Evolutionary conservation across 495 filamentous ascomycete genomes (phyloP).

Genomic region (Thermochaetoides thermophila): DNA sequence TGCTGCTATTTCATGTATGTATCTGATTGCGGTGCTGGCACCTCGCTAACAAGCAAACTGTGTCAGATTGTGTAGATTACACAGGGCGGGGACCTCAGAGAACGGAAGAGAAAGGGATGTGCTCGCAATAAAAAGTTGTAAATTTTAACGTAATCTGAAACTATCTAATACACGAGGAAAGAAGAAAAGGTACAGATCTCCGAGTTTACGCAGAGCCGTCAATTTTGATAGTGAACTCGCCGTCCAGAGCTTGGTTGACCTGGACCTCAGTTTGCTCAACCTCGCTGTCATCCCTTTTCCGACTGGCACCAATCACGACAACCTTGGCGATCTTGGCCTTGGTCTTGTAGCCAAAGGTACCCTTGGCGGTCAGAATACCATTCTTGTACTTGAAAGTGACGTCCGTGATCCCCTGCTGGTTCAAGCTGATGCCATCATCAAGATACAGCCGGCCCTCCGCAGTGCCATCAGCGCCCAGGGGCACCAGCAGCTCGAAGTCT

Average conservation of each 20-base stretch:
- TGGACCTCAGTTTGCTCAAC: constrained; percentile 1
- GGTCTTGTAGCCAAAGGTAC: constrained; percentile 36
- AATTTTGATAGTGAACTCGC: constrained; percentile 4
- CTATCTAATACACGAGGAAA: too few species aligned
- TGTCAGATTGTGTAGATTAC: too few species aligned
- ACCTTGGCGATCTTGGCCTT: constrained; percentile 40
- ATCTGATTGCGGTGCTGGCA: too few species aligned
- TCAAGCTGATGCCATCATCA: constrained; percentile 45
- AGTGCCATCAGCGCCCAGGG: constrained; percentile 35
- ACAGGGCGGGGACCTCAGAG: too few species aligned
- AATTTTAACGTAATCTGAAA: too few species aligned
- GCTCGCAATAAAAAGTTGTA: too few species aligned
- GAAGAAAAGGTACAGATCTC: too few species aligned
- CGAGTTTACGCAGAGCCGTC: too few species aligned
- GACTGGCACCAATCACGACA: constrained; percentile 35
- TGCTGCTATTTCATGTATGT: too few species aligned
- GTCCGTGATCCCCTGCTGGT: constrained; percentile 31
- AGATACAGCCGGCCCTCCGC: constrained; percentile 37
- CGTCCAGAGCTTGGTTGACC: constrained; percentile 7
- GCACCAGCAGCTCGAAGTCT: constrained; percentile 56
- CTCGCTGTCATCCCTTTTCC: constrained; percentile 4
- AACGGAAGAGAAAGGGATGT: too few species aligned
- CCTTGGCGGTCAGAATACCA: constrained; percentile 35
- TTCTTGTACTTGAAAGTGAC: constrained; percentile 39
- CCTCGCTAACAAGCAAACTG: too few species aligned